phyloP scores from a whole-genome alignment of 1,139 yeast genomes.

The Hemisphaericaspora xylofermentans region DNA sequence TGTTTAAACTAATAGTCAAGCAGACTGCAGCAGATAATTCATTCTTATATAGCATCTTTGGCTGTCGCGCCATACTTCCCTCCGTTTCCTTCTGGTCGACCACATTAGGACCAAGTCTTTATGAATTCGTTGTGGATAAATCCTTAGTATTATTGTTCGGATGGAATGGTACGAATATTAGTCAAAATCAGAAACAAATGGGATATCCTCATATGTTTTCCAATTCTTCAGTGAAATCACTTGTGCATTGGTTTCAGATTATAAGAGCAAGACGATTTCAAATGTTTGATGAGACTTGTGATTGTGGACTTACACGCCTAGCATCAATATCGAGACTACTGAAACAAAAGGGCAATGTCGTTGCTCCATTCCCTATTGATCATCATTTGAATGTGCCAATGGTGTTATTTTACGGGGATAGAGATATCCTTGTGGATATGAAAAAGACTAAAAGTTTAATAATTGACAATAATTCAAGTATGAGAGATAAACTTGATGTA shows the following conservation, averaged over 20 bases:
- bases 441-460: slow-evolving; percentile 28
- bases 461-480: slow-evolving; percentile 24
- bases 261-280: slow-evolving; percentile 42
- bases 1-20: slow-evolving; percentile 34
- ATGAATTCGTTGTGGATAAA: slow-evolving; percentile 37
- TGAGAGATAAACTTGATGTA: slow-evolving; percentile 24
- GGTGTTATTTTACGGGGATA: slow-evolving; percentile 41
- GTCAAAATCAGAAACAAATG: slow-evolving; percentile 32
- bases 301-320: slow-evolving; percentile 22
- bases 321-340: slow-evolving; percentile 24
- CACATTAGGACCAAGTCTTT: slow-evolving; percentile 33
- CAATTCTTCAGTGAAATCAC: slow-evolving; percentile 45
- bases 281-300: slow-evolving; percentile 47
- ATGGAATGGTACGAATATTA: slow-evolving; percentile 40
- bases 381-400: slow-evolving; percentile 44
- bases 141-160: slow-evolving; percentile 40
- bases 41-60: slow-evolving; percentile 39
- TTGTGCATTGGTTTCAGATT: slow-evolving; percentile 51
- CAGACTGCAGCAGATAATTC: slow-evolving; percentile 34
- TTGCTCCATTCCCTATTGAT: slow-evolving; percentile 56
- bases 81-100: slow-evolving; percentile 48
- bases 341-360: slow-evolving; percentile 39
- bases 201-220: slow-evolving; percentile 52
- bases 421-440: slow-evolving; percentile 43
- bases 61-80: slow-evolving; percentile 43